Evolutionary conservation across 179 eudicot genomes (phyloP).

Genomic region (Dionaea muscipula): DNA sequence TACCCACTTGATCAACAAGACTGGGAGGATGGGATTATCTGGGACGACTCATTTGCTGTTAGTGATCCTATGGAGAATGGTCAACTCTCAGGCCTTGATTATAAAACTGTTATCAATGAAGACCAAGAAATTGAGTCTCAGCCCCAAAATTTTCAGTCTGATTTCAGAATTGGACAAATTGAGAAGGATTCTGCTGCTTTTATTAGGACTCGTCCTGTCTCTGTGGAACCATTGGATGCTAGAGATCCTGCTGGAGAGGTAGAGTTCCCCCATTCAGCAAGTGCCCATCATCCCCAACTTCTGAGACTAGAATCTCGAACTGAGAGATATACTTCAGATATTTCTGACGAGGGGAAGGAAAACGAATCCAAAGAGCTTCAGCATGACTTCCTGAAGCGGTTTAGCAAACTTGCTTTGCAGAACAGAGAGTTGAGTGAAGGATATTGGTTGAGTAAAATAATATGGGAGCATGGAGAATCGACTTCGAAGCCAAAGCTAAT

Average conservation of each 20-base stretch:
- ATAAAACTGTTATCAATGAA: slow-evolving; percentile 25
- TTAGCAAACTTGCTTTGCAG: slow-evolving; percentile 55
- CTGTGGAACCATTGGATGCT: slow-evolving; percentile 56
- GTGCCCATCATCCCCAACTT: slow-evolving; percentile 58
- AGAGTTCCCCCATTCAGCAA: slow-evolving; percentile 17
- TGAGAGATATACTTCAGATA: slow-evolving; percentile 21
- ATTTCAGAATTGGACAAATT: slow-evolving; percentile 13
- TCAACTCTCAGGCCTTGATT: slow-evolving; percentile 60
- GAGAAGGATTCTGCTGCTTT: slow-evolving; percentile 28
- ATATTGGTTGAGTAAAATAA: slow-evolving; percentile 74
- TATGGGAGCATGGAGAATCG: slow-evolving; percentile 66
- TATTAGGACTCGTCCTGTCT: slow-evolving; percentile 21
- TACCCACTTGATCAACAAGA: slow-evolving; percentile 79
- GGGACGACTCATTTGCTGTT: slow-evolving; percentile 58
- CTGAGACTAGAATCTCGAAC: slow-evolving; percentile 60
- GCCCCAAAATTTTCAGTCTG: slow-evolving; percentile 13
- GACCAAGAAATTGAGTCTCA: slow-evolving; percentile 23
- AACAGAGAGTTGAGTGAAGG: slow-evolving; percentile 73
- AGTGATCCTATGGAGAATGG: slow-evolving; percentile 44
- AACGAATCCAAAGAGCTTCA: slow-evolving; percentile 28
- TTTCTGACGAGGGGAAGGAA: slow-evolving; percentile 27
- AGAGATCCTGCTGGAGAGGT: slow-evolving; percentile 18
- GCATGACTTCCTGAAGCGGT: slow-evolving; percentile 46
- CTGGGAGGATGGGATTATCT: slow-evolving; percentile 83
- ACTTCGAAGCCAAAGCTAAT: slow-evolving; percentile 64